Base-by-base conservation (phyloP, 73 alveolate species). In the Paramecium sonneborni region DNA sequence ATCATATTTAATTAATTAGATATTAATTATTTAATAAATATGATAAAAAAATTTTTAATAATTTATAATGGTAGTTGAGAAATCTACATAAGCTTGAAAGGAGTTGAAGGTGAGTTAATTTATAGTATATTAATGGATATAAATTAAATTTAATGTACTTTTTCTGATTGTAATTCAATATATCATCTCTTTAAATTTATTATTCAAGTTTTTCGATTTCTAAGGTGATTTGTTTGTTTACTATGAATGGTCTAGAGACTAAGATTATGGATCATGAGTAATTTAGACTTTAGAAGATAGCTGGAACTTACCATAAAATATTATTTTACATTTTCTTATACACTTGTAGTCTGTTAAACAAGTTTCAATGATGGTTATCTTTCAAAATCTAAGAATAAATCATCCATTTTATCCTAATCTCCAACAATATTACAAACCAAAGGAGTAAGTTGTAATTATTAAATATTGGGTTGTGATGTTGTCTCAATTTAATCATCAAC, bases 351-450 rank as follows among this genome's bases (percentile, higher is more conserved):
- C 12, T 26, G 84, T 26, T 62, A 30, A 30, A 26, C 18, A 15
- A 9, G 48, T 11, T 62, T 62, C 7, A 62, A 11, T 23, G 84
- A 62, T 15, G 44, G 48, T 62, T 62, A 62, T 62, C 44, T 62
- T 30, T 62, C 84, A 23, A 62, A 62, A 30, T 62, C 84, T 32
- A 30, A 62, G 84, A 30, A 62, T 62, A 62, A 62, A 32, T 62
- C 84, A 12, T 62, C 84, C 84, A 62, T 62, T 62, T 46, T 62
- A 62, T 62, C 84, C 26, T 26, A 62, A 26, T 62, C 84, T n/a
- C 84, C 84, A 7, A 62, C 48, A 26, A 62, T 62, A 12, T 62
- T 62, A 32, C 44, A 62, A 15, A 30, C 84, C 3, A 62, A 12
- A 32, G 84, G 84, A 1, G 44, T 62, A 62, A 62, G 84, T 62